Evolutionary conservation across 225 moss, liverwort and hornwort genomes (phyloP).

Genomic region (Pseudoscleropodium purum): DNA sequence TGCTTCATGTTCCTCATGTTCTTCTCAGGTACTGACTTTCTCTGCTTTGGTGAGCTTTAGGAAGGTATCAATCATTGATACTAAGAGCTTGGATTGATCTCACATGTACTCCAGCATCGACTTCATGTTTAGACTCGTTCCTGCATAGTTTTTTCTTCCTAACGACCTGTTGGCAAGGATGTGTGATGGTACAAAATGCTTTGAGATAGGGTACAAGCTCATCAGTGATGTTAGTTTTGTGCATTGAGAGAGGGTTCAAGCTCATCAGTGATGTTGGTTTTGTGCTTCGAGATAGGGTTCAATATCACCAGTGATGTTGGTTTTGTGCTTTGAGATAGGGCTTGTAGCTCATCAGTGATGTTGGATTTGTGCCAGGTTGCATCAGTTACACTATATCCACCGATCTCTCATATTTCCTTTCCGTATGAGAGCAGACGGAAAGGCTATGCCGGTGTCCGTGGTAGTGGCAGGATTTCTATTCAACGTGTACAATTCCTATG

Average conservation of each 20-base stretch:
- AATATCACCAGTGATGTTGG: neutral
- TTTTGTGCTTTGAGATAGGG: neutral
- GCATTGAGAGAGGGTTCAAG: neutral
- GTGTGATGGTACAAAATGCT: neutral
- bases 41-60: neutral
- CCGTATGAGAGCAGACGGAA: conserved; percentile 72
- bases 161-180: neutral
- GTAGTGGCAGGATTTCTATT: conserved; percentile 27
- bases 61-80: neutral
- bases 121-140: neutral
- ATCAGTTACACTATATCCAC: conserved; percentile 84
- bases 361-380: conserved; percentile 25
- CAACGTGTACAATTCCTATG: conserved; percentile 62
- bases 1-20: conserved; percentile 43
- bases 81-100: neutral
- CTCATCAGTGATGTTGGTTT: neutral
- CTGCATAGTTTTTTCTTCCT: neutral
- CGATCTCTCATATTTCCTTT: conserved; percentile 70
- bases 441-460: conserved; percentile 60
- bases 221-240: neutral
- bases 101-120: neutral
- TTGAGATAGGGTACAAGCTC: neutral
- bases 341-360: neutral
- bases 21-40: conserved; percentile 37
- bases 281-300: neutral